phyloP scores from a whole-genome alignment of 108 stramenopile species.

The Cyclostephanos invisitatus region DNA sequence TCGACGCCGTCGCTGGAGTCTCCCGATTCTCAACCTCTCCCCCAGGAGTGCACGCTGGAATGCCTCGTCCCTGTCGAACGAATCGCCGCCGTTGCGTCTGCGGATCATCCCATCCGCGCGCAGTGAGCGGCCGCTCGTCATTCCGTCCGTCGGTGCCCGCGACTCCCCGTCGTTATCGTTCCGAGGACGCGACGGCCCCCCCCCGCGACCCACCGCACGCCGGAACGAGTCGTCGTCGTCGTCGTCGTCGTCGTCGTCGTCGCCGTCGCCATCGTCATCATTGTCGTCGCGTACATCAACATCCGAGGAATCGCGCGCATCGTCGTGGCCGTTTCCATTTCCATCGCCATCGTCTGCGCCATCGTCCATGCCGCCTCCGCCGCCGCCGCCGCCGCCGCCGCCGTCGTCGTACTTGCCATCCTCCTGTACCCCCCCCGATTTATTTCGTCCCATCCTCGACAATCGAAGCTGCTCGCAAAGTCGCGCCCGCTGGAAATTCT shows the following conservation, averaged over 20 bases:
- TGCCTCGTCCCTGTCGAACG: slow-evolving; percentile 17
- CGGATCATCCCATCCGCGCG: background rate
- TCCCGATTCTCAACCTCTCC: slow-evolving; percentile 12
- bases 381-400: background rate
- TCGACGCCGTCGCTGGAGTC: slow-evolving; percentile 1
- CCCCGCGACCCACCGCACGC: slow-evolving; percentile 4
- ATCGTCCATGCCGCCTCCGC: too few species aligned
- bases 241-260: too few species aligned
- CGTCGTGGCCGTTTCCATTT: background rate
- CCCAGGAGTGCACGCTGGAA: slow-evolving; percentile 27
- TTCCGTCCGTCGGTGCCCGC: background rate
- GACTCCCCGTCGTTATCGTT: background rate
- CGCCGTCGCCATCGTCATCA: too few species aligned
- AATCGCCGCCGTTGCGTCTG: background rate
- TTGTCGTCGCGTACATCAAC: background rate
- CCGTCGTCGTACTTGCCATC: background rate
- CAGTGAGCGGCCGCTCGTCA: background rate
- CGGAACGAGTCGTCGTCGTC: slow-evolving; percentile 6
- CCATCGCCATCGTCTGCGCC: slow-evolving; percentile 1
- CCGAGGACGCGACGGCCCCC: slow-evolving; percentile 19
- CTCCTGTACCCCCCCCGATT: background rate
- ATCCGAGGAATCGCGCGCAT: background rate
- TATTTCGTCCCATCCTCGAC: background rate
- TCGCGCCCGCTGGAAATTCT: slow-evolving; percentile 32
- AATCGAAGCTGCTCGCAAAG: slow-evolving; percentile 18